Evolutionary conservation across 768 basidiomycete species (phyloP), one percentile per base, ranked within the genome.

Genomic region (Brasilioporus rufonigricans): DNA sequence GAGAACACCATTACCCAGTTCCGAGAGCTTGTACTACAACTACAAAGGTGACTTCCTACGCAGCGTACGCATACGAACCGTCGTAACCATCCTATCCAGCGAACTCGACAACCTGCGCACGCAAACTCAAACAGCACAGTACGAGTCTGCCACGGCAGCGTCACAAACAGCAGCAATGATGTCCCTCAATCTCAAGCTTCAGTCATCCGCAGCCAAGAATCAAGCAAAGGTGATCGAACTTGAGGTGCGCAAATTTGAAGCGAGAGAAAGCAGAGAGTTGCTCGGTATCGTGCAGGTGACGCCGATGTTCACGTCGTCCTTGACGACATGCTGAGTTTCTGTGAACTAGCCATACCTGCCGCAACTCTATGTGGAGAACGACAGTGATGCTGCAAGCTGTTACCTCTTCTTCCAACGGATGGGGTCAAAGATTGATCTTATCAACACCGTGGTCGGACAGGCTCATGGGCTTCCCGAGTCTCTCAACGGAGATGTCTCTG

Each of bases 381-480:
- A 99, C 69, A 83, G 80, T 59, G 93, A 93, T 60, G 89, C 96
- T 0, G 91, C 93, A 4, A 86, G 81, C 59, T 90, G 91, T 61
- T 91, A 96, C 61, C 76, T 98, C 55, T 91, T 97, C 80, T 97
- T 98, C 85, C 87, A 87, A 59, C 86, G 97, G 10, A 71, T 98
- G 61, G 87, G 86, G 0, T 77, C 80, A 67, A 99, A 99, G 72
- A 79, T 91, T 29, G 91, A 97, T 60, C 78, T 97, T 40, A 86
- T 98, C 71, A 91, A 88, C 64, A 79, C 73, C 13, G 81, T 92
- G 52, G 86, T 95, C 33, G 91, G 88, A 1, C 87, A 92, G 58
- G 82, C 84, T 16, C 90, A 98, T 65, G 82, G 83, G 33, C 74
- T 99, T 29, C 92, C 94, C 7, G 91, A 93, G 36, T 84, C 91